A percentile compares a stretch with the other conserved stretches of the same genome.
These are phyloP conservation scores for Aegle marmelos DNA, from an alignment of 345 rosid genomes.

Conservation along the genomic window DNA sequence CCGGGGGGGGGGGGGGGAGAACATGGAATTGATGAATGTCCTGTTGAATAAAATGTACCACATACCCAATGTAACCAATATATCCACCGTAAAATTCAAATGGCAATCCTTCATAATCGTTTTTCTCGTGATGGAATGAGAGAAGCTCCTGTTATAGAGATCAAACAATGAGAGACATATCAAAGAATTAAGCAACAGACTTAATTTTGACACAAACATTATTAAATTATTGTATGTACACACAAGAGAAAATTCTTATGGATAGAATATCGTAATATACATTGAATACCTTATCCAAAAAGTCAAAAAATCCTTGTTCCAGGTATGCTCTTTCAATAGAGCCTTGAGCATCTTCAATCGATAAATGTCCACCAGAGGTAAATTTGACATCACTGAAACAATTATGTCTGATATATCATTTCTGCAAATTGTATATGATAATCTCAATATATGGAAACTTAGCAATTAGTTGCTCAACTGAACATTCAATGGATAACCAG, in stretches of 20 bases:
- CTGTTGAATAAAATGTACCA: constrained; percentile 17
- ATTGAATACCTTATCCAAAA: constrained; percentile 59
- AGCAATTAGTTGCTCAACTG: not conserved
- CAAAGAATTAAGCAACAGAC: constrained; percentile 1
- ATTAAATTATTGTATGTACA: not conserved
- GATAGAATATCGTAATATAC: not conserved
- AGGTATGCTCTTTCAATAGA: constrained; percentile 36
- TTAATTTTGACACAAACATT: not conserved
- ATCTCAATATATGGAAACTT: not conserved
- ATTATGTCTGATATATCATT: constrained; percentile 2
- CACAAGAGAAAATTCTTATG: not conserved
- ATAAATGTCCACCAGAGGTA: constrained; percentile 55
- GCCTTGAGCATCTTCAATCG: constrained; percentile 59
- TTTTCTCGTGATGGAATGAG: constrained; percentile 56
- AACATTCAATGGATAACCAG: not conserved
- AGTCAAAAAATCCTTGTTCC: constrained; percentile 76
- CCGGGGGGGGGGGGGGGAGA: too few species aligned
- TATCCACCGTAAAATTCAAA: constrained; percentile 92
- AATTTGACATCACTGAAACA: constrained; percentile 37
- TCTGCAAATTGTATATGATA: not conserved
- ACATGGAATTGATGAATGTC: not conserved
- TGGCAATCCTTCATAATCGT: constrained; percentile 78
- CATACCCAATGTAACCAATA: constrained; percentile 91
- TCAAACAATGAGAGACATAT: constrained; percentile 7
- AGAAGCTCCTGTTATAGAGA: constrained; percentile 62